Conservation (phyloP, 176 grass and related monocot species). For the Avena eriantha region DNA sequence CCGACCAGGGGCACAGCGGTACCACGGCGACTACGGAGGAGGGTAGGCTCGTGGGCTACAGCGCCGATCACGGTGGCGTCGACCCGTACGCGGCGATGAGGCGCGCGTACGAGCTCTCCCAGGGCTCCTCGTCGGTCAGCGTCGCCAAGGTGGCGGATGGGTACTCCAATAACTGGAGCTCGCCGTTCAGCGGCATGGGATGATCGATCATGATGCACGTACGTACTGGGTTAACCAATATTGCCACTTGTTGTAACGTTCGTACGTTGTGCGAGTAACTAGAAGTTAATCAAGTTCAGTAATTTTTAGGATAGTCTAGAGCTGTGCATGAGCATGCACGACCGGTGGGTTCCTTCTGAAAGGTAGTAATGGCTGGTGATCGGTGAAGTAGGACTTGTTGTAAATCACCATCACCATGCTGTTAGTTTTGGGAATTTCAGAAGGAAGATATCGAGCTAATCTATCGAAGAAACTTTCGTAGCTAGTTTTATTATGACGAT, state of each 20-base stretch:
- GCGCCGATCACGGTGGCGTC: conserved; percentile 25
- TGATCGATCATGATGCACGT: conserved; percentile 27
- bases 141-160: conserved; percentile 60
- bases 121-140: conserved; percentile 58
- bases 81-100: conserved; percentile 57
- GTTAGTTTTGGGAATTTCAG: conserved; percentile 73
- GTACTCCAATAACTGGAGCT: conserved; percentile 59
- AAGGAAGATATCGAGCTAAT: conserved; percentile 39
- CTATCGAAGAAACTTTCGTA: conserved; percentile 43
- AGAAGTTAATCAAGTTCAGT: neutral
- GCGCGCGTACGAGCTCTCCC: conserved; percentile 65
- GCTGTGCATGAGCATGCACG: conserved; percentile 10
- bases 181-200: conserved; percentile 63
- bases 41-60: conserved; percentile 54
- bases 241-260: conserved; percentile 21
- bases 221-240: neutral
- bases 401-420: conserved; percentile 48
- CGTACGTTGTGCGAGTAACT: conserved; percentile 6
- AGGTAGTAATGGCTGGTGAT: conserved; percentile 60
- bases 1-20: conserved; percentile 52
- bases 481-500: conserved; percentile 11
- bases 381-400: conserved; percentile 48
- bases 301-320: conserved; percentile 46
- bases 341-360: conserved; percentile 42
- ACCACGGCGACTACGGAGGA: conserved; percentile 53